Evolutionary conservation across 169 alveolate genomes (phyloP).

Genomic region (Nephromyces sp.): DNA sequence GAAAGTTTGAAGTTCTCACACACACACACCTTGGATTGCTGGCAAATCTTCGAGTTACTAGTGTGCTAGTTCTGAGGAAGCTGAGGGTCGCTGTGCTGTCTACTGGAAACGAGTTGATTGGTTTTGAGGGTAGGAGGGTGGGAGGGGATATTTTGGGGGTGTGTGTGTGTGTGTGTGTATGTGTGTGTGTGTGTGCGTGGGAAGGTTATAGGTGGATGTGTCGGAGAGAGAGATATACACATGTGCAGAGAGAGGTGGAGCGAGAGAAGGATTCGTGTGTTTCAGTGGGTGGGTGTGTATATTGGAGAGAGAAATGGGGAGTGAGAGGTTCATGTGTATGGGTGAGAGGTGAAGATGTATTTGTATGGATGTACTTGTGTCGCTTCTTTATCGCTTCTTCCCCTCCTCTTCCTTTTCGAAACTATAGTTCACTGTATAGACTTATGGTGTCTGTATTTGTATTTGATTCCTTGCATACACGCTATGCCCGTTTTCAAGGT

Average conservation of each 20-base stretch:
- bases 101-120: neutral
- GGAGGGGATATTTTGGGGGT: neutral
- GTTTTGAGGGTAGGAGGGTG: neutral
- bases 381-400: too few relatives aligned
- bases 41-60: neutral
- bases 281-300: neutral
- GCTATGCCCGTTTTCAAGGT: too few relatives aligned
- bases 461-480: too few relatives aligned
- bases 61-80: neutral
- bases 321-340: too few relatives aligned
- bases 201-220: neutral
- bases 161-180: neutral
- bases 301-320: too few relatives aligned
- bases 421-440: too few relatives aligned
- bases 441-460: too few relatives aligned
- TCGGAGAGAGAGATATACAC: neutral
- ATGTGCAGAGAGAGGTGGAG: neutral
- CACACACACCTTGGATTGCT: neutral
- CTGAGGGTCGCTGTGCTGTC: neutral
- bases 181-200: neutral
- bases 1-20: neutral
- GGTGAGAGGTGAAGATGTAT: too few relatives aligned
- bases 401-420: too few relatives aligned
- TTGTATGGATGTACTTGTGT: too few relatives aligned
- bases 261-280: neutral